Conservation (phyloP, 192 early-diverging fungal species). For the Backusella psychrophila region DNA sequence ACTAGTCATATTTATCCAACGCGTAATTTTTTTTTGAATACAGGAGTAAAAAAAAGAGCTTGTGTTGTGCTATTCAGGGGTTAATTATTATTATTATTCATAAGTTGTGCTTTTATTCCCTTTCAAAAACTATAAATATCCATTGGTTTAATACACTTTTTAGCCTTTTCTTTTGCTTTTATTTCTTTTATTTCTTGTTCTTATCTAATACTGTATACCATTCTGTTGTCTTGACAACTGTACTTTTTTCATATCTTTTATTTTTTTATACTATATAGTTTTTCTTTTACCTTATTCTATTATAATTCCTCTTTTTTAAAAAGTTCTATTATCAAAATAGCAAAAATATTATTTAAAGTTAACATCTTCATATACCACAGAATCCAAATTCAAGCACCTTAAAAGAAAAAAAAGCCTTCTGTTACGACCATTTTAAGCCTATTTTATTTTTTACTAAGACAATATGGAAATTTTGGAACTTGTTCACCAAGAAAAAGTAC, state of each 20-base stretch:
- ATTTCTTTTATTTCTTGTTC: background rate
- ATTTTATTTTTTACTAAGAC: background rate
- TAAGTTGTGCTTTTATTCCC: background rate
- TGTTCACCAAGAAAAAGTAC: constrained; percentile 47
- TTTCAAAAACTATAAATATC: constrained; percentile 1
- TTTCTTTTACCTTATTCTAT: background rate
- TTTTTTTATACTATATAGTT: background rate
- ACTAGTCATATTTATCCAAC: background rate
- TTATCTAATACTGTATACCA: constrained; percentile 1
- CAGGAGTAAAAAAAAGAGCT: constrained; percentile 8
- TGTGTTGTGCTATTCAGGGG: constrained; percentile 10
- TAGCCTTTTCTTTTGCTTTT: background rate
- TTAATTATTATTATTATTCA: background rate
- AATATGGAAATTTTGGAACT: constrained; percentile 62
- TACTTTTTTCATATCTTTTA: background rate
- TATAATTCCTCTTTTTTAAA: background rate
- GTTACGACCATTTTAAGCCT: background rate
- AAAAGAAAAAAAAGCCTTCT: background rate
- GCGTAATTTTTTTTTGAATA: constrained; percentile 8
- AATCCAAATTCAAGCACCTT: background rate
- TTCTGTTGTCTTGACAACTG: constrained; percentile 17
- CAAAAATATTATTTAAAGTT: background rate
- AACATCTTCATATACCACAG: background rate
- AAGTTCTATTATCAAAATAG: background rate
- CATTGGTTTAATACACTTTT: background rate